phyloP scores from a whole-genome alignment of 495 filamentous ascomycete species.

The Chlorociboria aeruginascens region DNA sequence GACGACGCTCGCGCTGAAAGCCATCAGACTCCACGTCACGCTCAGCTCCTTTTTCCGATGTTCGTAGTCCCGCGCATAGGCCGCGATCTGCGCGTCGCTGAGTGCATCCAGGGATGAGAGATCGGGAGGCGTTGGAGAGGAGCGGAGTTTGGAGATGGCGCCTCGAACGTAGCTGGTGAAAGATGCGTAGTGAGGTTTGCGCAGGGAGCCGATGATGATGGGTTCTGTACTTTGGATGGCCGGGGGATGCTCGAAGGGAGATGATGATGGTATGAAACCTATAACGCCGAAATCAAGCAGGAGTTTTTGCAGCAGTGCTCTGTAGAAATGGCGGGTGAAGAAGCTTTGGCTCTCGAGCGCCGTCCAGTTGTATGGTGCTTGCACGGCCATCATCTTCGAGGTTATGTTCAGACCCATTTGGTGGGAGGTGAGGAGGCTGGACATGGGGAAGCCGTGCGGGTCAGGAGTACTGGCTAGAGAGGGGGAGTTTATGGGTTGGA shows the following conservation, averaged over 20 bases:
- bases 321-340: constrained; percentile 90
- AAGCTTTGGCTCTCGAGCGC: constrained; percentile 66
- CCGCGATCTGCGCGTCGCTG: constrained; percentile 58
- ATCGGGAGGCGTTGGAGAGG: constrained; percentile 29
- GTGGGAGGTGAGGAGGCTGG: constrained; percentile 54
- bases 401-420: constrained; percentile 84
- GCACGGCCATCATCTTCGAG: constrained; percentile 90
- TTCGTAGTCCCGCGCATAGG: constrained; percentile 51
- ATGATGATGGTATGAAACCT: constrained; percentile 23
- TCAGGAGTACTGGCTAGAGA: constrained; percentile 45
- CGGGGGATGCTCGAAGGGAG: constrained; percentile 18
- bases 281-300: constrained; percentile 75
- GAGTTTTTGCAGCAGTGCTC: constrained; percentile 78
- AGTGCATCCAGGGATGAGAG: constrained; percentile 46
- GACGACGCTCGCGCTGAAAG: constrained; percentile 77
- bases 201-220: constrained; percentile 74
- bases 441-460: constrained; percentile 90
- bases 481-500: constrained; percentile 43
- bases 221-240: constrained; percentile 44
- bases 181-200: constrained; percentile 66
- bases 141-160: constrained; percentile 63
- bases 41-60: constrained; percentile 71
- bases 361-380: constrained; percentile 90
- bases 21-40: constrained; percentile 87
- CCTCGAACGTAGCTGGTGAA: constrained; percentile 71